A percentile compares a stretch with the other conserved stretches of the same genome.
These are phyloP conservation scores for Tetrapisispora namnaoensis DNA, from an alignment of 805 yeast species.

Conservation along the genomic window DNA sequence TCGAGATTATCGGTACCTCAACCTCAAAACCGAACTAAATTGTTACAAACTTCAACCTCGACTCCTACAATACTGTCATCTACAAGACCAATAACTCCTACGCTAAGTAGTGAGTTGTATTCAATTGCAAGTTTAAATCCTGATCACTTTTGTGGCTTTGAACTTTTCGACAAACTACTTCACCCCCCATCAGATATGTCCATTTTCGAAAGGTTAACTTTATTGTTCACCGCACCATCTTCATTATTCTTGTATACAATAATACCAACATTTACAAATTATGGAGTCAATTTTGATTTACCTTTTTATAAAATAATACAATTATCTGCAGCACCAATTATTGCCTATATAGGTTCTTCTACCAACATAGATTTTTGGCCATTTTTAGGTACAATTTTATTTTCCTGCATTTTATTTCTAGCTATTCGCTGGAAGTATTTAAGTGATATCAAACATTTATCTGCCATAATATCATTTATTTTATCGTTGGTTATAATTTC, in stretches of 20 bases:
- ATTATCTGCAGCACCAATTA: slow-evolving; percentile 7
- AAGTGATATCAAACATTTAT: slow-evolving; percentile 1
- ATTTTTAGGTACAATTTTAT: neutral
- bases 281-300: slow-evolving; percentile 1
- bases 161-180: neutral
- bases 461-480: slow-evolving; percentile 49
- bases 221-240: slow-evolving; percentile 19
- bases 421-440: neutral
- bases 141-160: neutral
- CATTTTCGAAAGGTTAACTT: slow-evolving; percentile 10
- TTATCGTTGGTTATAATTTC: slow-evolving; percentile 63
- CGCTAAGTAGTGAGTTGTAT: neutral
- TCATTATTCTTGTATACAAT: slow-evolving; percentile 9
- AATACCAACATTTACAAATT: slow-evolving; percentile 11
- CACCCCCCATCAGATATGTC: neutral
- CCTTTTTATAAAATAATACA: slow-evolving; percentile 7
- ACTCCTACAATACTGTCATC: neutral
- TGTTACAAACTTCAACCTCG: neutral
- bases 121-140: neutral
- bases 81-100: neutral
- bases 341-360: neutral
- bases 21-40: neutral
- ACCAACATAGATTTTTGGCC: neutral
- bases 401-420: neutral
- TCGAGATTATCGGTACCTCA: neutral